phyloP scores from a whole-genome alignment of 345 rosid species.

The Euphorbia pulcherrima region DNA sequence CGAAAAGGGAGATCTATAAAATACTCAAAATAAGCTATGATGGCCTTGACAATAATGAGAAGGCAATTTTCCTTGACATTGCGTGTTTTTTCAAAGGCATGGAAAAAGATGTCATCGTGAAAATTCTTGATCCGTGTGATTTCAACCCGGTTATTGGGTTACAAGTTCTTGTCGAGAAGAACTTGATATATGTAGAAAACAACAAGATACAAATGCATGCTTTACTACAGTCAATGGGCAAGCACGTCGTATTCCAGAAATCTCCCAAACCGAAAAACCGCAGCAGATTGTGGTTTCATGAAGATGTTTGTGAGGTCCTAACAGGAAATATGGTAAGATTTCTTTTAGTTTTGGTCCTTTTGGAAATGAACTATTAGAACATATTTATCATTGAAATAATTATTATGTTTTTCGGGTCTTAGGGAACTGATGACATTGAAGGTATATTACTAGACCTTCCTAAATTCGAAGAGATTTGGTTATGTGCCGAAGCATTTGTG shows the following conservation, averaged over 20 bases:
- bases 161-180: conserved; percentile 24
- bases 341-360: background rate
- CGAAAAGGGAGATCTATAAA: conserved; percentile 4
- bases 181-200: conserved; percentile 15
- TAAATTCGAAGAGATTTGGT: conserved; percentile 11
- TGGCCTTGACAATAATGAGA: conserved; percentile 14
- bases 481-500: conserved; percentile 7
- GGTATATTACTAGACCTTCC: conserved; percentile 17
- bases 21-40: conserved; percentile 19
- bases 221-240: conserved; percentile 16
- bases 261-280: conserved; percentile 13
- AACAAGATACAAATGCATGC: conserved; percentile 21
- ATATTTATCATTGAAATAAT: background rate
- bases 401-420: background rate
- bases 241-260: conserved; percentile 13
- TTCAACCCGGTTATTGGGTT: conserved; percentile 11
- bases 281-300: conserved; percentile 24
- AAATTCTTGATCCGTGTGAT: conserved; percentile 15
- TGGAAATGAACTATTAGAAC: background rate
- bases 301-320: conserved; percentile 15
- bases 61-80: conserved; percentile 18
- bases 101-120: conserved; percentile 4
- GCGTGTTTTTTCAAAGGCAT: conserved; percentile 29
- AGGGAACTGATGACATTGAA: conserved; percentile 17
- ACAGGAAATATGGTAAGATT: conserved; percentile 8